Evolutionary conservation across 202 grass and related monocot species (phyloP), one percentile per base, ranked within the genome.

Genomic region (Panicum hallii): DNA sequence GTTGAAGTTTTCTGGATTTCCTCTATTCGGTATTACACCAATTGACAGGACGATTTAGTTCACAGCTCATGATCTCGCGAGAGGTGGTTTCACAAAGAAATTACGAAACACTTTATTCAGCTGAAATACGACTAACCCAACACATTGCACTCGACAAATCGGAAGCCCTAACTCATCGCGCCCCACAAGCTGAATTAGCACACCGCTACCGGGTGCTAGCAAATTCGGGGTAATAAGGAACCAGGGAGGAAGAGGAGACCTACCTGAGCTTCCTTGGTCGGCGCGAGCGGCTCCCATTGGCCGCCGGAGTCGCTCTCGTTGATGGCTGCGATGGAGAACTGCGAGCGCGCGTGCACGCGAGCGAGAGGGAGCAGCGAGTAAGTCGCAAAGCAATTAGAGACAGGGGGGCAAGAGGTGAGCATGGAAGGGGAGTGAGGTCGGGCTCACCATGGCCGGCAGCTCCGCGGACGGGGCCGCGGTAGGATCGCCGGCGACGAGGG

Each of bases 291-390:
- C 76, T 99, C 96, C 96, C 96, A 99, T 72, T 92, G 86, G 26
- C 83, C 92, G 15, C 84, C 79, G 76, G 89, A 68, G 41, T 99
- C 88, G 57, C 88, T 86, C 9, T 99, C 93, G 90, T 99, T 99
- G 84, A 99, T 99, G 54, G 91, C 93, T 26, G 93, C 88, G 83
- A 99, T 99, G 88, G 96, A 99, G 91, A 99, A 99, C 96, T 99
- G 86, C 70, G 47, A 84, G 80, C 32, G 60, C 8, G 47, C 63
- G 70, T n/a, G 83, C 15, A 61, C 17, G 49, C 16, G 50, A 62
- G 36, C 52, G 71, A 41, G 34, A 22, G 43, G 61, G 60, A 2
- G 38, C 30, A 50, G 52, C 60, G 32, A 28, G 58, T 80, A 55
- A 87, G 84, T 71, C 86, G 34, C 11, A 78, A 7, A 49, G 11